These are phyloP conservation scores for Teratosphaeria pseudoeucalypti DNA, from an alignment of 2,329 filamentous ascomycete species.

Conservation along the genomic window DNA sequence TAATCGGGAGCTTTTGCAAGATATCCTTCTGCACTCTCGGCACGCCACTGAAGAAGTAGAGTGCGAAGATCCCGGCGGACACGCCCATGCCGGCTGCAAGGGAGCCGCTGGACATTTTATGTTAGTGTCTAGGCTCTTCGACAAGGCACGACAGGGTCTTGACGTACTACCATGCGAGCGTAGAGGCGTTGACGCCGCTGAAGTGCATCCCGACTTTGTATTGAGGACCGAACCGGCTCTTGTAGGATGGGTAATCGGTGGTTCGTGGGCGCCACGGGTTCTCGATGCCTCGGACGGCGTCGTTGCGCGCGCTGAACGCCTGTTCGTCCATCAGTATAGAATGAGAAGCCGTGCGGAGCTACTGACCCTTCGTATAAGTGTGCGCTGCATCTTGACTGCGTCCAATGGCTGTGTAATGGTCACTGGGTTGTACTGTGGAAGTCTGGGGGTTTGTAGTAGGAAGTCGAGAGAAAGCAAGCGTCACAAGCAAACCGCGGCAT, in stretches of 20 bases:
- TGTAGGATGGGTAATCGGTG: conserved; percentile 38
- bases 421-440: neutral
- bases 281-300: conserved; percentile 19
- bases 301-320: conserved; percentile 1
- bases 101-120: conserved; percentile 2
- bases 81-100: conserved; percentile 48
- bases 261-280: conserved; percentile 25
- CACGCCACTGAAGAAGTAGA: conserved; percentile 57
- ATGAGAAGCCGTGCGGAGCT: neutral
- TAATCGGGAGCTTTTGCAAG: conserved; percentile 48
- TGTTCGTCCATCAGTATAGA: neutral
- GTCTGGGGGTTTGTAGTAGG: neutral
- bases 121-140: neutral
- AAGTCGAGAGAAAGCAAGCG: neutral
- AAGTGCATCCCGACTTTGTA: conserved; percentile 39
- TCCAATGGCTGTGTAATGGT: conserved; percentile 5
- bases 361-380: conserved; percentile 18
- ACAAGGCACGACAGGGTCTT: neutral
- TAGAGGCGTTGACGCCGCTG: conserved; percentile 38
- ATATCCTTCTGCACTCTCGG: conserved; percentile 54
- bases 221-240: conserved; percentile 49
- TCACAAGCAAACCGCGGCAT: neutral
- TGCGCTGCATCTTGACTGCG: conserved; percentile 19
- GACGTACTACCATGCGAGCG: conserved; percentile 30
- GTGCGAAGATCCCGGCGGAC: conserved; percentile 46